Percentiles rank a stretch among this genome's conserved stretches.
Conservation (phyloP, 768 basidiomycete species). For the Phylloporus sp. region DNA sequence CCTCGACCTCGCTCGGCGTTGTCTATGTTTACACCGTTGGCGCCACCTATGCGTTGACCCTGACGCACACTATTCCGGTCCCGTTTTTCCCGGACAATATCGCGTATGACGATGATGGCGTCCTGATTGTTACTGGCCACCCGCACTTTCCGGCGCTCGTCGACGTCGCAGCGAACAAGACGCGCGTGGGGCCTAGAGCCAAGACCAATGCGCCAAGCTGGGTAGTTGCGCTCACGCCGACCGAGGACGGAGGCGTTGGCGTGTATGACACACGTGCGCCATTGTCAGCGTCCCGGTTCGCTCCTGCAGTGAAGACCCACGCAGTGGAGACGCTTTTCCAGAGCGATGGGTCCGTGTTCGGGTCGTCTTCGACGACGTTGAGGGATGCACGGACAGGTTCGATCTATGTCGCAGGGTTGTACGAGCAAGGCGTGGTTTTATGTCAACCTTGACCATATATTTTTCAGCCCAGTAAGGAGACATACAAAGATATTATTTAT, state of each 20-base stretch:
- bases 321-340: constrained; percentile 66
- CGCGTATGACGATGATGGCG: constrained; percentile 43
- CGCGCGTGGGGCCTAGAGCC: constrained; percentile 20
- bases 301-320: constrained; percentile 34
- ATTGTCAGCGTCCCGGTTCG: constrained; percentile 42
- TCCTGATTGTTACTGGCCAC: constrained; percentile 61
- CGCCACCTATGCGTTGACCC: constrained; percentile 39
- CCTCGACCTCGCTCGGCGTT: constrained; percentile 45
- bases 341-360: constrained; percentile 63
- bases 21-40: constrained; percentile 54
- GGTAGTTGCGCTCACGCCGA: constrained; percentile 44
- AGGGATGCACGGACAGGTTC: constrained; percentile 45
- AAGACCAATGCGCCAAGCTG: constrained; percentile 47
- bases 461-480: neutral
- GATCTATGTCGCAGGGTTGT: constrained; percentile 57
- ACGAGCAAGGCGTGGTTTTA: constrained; percentile 51
- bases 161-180: constrained; percentile 42
- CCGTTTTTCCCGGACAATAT: constrained; percentile 68
- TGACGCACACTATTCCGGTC: constrained; percentile 42
- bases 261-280: constrained; percentile 35
- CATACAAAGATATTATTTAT: constrained; percentile 13
- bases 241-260: neutral
- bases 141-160: constrained; percentile 56
- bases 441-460: constrained; percentile 34
- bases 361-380: constrained; percentile 50